These are phyloP conservation scores for Ascochyta fabae DNA, from an alignment of 2,329 filamentous ascomycete genomes.

Conservation along the genomic window DNA sequence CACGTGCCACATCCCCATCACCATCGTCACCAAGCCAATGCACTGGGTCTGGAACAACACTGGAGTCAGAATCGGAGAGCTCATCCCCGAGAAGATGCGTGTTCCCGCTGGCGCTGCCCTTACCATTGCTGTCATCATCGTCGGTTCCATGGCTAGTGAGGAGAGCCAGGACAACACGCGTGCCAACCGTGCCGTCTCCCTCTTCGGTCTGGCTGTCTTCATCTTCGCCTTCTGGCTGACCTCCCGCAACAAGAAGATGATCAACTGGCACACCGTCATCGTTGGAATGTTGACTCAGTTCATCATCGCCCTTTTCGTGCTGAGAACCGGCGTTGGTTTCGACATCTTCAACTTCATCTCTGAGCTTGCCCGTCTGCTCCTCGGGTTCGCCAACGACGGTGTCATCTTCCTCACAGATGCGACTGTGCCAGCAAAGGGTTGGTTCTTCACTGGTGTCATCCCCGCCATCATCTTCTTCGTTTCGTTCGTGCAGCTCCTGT, in stretches of 20 bases:
- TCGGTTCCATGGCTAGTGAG: constrained; percentile 76
- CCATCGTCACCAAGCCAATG: constrained; percentile 70
- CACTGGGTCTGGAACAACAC: constrained; percentile 72
- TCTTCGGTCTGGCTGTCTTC: constrained; percentile 79
- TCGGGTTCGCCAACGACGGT: constrained; percentile 78
- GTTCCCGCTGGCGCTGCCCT: constrained; percentile 67
- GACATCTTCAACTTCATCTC: constrained; percentile 94
- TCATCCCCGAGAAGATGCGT: constrained; percentile 72
- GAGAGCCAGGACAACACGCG: constrained; percentile 79
- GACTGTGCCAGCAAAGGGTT: constrained; percentile 54
- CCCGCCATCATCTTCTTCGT: constrained; percentile 97
- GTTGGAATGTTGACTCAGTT: constrained; percentile 90
- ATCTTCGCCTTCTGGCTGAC: constrained; percentile 71
- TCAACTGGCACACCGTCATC: constrained; percentile 66
- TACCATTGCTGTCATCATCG: constrained; percentile 74
- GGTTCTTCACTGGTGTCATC: constrained; percentile 81
- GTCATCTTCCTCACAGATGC: constrained; percentile 71
- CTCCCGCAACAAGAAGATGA: constrained; percentile 69
- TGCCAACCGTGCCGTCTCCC: constrained; percentile 77
- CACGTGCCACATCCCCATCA: constrained; percentile 74
- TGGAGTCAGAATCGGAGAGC: constrained; percentile 62
- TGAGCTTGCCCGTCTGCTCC: constrained; percentile 71
- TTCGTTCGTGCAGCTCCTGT: constrained; percentile 84
- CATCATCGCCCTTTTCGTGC: constrained; percentile 84
- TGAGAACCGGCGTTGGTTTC: constrained; percentile 78